phyloP scores from a whole-genome alignment of 306 rosid genomes.

The Fragaria iinumae region DNA sequence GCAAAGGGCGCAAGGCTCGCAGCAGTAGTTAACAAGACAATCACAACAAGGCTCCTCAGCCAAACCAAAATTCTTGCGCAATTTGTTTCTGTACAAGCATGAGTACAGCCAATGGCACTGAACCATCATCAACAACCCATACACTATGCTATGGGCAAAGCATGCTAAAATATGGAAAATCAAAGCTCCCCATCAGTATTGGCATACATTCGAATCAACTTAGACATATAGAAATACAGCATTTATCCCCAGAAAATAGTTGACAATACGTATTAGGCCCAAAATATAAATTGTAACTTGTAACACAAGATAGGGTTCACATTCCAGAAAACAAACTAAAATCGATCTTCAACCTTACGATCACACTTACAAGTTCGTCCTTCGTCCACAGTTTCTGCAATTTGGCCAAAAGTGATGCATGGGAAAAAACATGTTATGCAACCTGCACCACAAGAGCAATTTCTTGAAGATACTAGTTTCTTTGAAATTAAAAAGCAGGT shows the following conservation, averaged over 20 bases:
- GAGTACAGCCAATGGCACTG: slow-evolving; percentile 22
- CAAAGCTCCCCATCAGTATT: neutral
- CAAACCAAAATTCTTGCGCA: slow-evolving; percentile 9
- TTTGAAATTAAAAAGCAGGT: neutral
- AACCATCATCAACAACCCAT: slow-evolving; percentile 1
- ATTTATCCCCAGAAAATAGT: neutral
- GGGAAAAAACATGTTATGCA: neutral
- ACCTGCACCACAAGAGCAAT: neutral
- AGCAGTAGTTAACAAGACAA: slow-evolving; percentile 24
- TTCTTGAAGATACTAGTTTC: neutral
- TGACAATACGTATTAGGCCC: neutral
- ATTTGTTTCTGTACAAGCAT: slow-evolving; percentile 13
- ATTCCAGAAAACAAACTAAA: no score
- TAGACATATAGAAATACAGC: neutral
- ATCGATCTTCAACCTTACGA: neutral
- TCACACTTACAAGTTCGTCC: slow-evolving; percentile 15
- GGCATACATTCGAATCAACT: neutral
- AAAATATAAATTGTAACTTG: neutral
- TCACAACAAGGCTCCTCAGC: slow-evolving; percentile 15
- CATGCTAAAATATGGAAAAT: slow-evolving; percentile 15
- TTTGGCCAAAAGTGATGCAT: neutral
- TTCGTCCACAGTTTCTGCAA: slow-evolving; percentile 10
- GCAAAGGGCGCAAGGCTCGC: slow-evolving; percentile 24
- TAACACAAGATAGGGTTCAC: neutral
- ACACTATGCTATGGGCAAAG: neutral